phyloP scores from a whole-genome alignment of 2,329 filamentous ascomycete genomes.

The Metarhizium album region DNA sequence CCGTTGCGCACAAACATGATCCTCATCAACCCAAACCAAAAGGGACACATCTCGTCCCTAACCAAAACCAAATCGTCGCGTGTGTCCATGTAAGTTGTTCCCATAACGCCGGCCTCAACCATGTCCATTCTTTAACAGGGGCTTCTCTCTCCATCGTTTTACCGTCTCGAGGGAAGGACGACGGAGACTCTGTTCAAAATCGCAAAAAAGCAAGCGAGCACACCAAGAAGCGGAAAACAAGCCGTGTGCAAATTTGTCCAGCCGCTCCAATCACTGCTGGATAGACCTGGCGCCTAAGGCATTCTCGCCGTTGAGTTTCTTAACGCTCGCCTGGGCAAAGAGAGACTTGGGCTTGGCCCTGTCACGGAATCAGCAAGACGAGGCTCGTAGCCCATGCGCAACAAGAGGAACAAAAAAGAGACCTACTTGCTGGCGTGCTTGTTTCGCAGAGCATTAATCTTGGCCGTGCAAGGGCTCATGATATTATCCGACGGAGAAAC shows the following conservation, averaged over 20 bases:
- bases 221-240: conserved; percentile 2
- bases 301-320: conserved; percentile 44
- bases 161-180: background rate
- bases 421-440: conserved; percentile 70
- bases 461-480: conserved; percentile 77
- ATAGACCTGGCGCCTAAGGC: conserved; percentile 27
- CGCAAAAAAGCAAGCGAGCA: background rate
- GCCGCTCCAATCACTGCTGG: conserved; percentile 14
- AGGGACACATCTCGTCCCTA: background rate
- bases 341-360: conserved; percentile 58
- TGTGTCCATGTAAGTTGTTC: background rate
- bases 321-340: conserved; percentile 54
- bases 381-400: background rate
- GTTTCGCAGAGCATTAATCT: conserved; percentile 69
- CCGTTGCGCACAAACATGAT: background rate
- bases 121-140: background rate
- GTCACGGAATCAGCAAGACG: background rate
- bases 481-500: conserved; percentile 81
- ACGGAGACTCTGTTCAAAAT: background rate
- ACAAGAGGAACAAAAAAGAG: background rate
- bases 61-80: background rate
- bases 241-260: background rate
- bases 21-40: background rate
- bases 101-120: conserved; percentile 3
- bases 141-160: too few species aligned